phyloP scores from a whole-genome alignment of 257 asterid genomes.

The Lavandula angustifolia region DNA sequence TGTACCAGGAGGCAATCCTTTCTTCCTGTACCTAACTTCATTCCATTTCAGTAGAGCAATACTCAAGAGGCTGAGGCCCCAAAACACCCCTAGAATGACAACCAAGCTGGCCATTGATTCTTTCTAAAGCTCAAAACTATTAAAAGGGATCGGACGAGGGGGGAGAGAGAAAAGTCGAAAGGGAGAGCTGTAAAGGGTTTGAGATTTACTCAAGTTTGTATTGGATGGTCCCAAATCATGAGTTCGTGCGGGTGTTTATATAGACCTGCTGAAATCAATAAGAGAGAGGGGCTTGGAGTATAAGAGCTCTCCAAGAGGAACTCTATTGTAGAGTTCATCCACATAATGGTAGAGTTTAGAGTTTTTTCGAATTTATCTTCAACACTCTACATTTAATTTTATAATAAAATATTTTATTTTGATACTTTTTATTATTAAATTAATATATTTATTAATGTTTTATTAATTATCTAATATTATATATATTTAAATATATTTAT shows the following conservation, averaged over 20 bases:
- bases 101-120: slow-evolving; percentile 71
- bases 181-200: slow-evolving; percentile 47
- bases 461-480: too few species aligned
- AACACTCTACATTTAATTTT: too few species aligned
- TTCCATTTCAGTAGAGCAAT: slow-evolving; percentile 86
- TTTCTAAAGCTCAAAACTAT: slow-evolving; percentile 46
- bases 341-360: too few species aligned
- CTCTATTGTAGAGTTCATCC: too few species aligned
- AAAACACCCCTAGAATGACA: slow-evolving; percentile 51
- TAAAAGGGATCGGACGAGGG: slow-evolving; percentile 29
- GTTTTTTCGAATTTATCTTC: too few species aligned
- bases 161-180: slow-evolving; percentile 31
- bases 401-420: too few species aligned
- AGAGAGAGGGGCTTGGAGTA: slow-evolving; percentile 27
- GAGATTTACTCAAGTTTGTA: slow-evolving; percentile 54
- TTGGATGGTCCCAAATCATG: slow-evolving; percentile 57
- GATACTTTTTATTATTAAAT: too few species aligned
- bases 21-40: slow-evolving; percentile 71
- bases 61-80: slow-evolving; percentile 68
- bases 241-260: slow-evolving; percentile 83
- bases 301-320: too few species aligned
- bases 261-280: slow-evolving; percentile 49
- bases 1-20: slow-evolving; percentile 92
- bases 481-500: too few species aligned
- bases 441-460: too few species aligned